Base-by-base conservation (phyloP, 2,329 filamentous ascomycete species). In the Arthrobotrys iridis region DNA sequence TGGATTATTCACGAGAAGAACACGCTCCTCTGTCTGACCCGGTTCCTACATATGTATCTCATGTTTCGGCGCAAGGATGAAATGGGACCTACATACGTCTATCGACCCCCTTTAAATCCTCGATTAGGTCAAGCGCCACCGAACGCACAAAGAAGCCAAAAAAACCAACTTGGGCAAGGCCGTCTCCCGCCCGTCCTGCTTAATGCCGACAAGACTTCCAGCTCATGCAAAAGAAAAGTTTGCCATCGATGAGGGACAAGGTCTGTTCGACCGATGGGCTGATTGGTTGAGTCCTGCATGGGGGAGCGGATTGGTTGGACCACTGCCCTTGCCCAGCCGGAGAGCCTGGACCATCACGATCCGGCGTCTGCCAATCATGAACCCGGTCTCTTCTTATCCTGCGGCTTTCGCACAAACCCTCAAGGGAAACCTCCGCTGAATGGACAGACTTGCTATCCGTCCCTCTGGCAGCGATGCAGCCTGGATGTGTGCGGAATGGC, bases 301-400 rank as follows among this genome's bases (percentile, higher is more conserved):
- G 24, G 70, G 62, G 62, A 62, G 48, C 43, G 70, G 45, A 63
- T 75, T 75, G 70, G 70, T 67, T 57, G 59, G 60, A 63, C 60
- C 40, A 24, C 18, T 24, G 43, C 70, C 70, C 70, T 73, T 68
- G 70, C 45, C 70, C 62, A 75, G 70, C 70, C 70, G 63, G 45
- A 63, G 62, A 67, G 71, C 71, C 71, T 75, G 71, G 70, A 59
- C 71, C 71, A 75, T 68, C 63, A 67, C 55, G 43, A 46, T 58
- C 57, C 45, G 45, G 71, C 55, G 43, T 28, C 58, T 64, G 63
- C 70, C 71, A 75, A 75, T 75, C 71, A 75, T 20, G 30, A 75
- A 67, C 70, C 70, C 48, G 45, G 70, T 75, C 55, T n/a, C 30
- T 41, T 50, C 68, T 73, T 73, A 73, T 73, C 68, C 68, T 66